Conservation (phyloP, 768 basidiomycete species). For the Auricularia cornea region DNA sequence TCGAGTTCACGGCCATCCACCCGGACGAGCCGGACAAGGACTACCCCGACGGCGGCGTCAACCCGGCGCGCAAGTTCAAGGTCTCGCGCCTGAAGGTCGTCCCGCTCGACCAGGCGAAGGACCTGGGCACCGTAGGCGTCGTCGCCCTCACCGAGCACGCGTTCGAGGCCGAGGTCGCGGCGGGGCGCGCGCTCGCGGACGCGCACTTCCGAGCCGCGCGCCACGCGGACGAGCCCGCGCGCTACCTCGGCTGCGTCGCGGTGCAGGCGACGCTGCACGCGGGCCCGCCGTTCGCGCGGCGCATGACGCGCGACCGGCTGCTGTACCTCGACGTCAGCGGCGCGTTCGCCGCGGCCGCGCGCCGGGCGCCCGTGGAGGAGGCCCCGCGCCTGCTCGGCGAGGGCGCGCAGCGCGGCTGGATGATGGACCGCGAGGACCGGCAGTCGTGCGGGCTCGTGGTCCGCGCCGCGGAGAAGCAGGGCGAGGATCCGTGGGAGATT, state of each 20-base stretch:
- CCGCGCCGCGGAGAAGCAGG: background rate
- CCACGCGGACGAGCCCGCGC: background rate
- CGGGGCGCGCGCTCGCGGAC: background rate
- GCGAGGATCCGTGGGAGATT: background rate
- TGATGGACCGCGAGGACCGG: background rate
- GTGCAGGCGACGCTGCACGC: slow-evolving; percentile 32
- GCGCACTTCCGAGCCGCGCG: background rate
- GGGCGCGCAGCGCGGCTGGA: background rate
- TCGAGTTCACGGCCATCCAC: background rate
- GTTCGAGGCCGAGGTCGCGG: background rate
- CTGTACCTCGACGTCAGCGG: background rate
- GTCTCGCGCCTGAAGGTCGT: background rate
- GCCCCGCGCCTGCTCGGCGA: background rate
- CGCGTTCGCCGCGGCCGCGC: background rate
- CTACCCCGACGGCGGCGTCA: background rate
- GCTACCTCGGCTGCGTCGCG: slow-evolving; percentile 22
- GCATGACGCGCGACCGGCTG: background rate
- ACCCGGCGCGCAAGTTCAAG: background rate
- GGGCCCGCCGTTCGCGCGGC: slow-evolving; percentile 29
- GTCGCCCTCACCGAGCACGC: background rate
- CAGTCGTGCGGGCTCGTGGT: background rate
- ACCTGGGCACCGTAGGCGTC: background rate
- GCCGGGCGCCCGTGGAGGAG: background rate
- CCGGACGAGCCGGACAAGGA: background rate
- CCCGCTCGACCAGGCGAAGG: background rate